phyloP scores from a whole-genome alignment of 1,284 basidiomycete species.

The Somion occarium region DNA sequence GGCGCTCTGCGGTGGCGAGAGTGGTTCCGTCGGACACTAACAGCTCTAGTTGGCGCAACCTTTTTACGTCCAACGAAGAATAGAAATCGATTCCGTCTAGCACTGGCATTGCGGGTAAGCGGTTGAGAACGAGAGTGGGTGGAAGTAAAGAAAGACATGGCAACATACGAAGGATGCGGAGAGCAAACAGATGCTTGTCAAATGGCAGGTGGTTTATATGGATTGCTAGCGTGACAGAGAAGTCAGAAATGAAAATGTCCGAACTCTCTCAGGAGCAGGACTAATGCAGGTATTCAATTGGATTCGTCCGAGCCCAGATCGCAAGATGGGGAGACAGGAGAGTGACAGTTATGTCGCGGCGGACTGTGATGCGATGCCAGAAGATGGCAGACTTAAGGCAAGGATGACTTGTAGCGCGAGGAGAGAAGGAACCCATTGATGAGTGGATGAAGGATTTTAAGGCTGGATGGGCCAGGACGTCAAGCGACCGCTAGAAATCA shows the following conservation, averaged over 20 bases:
- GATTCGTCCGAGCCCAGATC: neutral
- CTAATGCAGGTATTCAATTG: no score
- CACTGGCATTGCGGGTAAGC: neutral
- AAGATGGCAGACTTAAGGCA: neutral
- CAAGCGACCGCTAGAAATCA: neutral
- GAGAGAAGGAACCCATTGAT: neutral
- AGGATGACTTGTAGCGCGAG: neutral
- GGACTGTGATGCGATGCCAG: constrained; percentile 1
- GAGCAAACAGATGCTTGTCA: neutral
- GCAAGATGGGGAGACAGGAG: neutral
- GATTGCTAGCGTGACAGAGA: neutral
- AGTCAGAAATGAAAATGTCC: neutral
- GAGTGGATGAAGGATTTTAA: neutral
- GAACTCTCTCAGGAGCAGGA: neutral
- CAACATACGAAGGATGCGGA: constrained; percentile 1
- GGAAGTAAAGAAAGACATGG: constrained; percentile 1
- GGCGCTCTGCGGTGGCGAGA: constrained; percentile 1
- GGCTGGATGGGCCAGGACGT: neutral
- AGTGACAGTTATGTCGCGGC: neutral
- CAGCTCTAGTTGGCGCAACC: neutral
- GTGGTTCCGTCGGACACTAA: constrained; percentile 1
- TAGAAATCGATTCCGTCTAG: neutral
- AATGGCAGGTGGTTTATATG: neutral
- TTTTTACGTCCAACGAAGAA: constrained; percentile 1
- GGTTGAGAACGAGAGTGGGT: neutral